Evolutionary conservation across 768 basidiomycete species (phyloP), one percentile per base, ranked within the genome.

Genomic region (Kwoniella shandongensis): DNA sequence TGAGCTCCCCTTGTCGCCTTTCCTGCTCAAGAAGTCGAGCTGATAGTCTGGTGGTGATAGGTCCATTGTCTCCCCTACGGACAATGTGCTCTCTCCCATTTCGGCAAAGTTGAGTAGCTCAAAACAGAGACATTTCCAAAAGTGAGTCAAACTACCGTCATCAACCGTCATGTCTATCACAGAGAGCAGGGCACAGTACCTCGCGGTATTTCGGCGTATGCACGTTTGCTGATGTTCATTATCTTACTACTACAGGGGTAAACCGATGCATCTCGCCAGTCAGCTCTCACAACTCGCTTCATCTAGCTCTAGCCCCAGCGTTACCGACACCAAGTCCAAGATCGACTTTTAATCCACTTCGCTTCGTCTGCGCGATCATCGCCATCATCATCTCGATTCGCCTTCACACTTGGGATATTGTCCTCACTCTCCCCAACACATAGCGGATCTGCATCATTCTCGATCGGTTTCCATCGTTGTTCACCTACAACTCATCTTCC

Each of bases 121-220:
- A 23, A 78, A 78, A 61, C 75, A 76, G 61, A 69, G 70, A 50
- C 75, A 78, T 66, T 78, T 78, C 52, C 59, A 61, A 57, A 78
- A 76, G 77, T 76, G 51, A 56, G 73, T 72, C 8, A 23, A 30
- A 18, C 41, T 2, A 25, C 15, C 32, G 20, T 20, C 39, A 10
- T 30, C 48, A 7, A 15, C 23, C 35, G 10, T 18, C 18, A 6
- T 26, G 39, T 7, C 35, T 52, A 11, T 42, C 26, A 40, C 27
- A 40, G 17, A 29, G 3, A 44, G 13, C 22, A 10, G n/a, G 52
- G 22, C 18, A 6, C 26, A 23, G 26, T 45, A 45, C 20, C 5
- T 23, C 5, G 4, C 44, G 20, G 17, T 6, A 15, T 15, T 23
- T 45, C 5, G 7, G 10, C 42, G 11, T 49, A 11, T 49, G 32